Percentiles rank a stretch among this genome's conserved stretches.
Conservation (phyloP, 345 rosid species). For the Mangifera indica region DNA sequence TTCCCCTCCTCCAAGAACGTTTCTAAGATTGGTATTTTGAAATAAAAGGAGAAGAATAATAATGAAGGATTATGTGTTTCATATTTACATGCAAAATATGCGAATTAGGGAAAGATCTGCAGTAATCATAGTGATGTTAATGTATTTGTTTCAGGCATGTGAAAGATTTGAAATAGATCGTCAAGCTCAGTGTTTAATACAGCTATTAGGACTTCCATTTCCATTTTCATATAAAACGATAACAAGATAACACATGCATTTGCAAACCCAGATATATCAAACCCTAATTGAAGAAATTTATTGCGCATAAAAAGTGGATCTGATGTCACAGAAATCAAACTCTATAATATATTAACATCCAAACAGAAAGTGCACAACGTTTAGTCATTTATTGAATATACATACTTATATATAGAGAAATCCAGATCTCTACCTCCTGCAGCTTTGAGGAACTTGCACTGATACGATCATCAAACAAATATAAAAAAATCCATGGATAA, state of each 20-base stretch:
- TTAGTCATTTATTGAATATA: conserved; percentile 11
- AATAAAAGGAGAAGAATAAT: background rate
- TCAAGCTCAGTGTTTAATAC: background rate
- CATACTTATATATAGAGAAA: conserved; percentile 13
- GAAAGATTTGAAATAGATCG: background rate
- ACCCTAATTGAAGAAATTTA: conserved; percentile 20
- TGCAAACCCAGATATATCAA: conserved; percentile 7
- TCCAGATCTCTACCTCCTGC: conserved; percentile 20
- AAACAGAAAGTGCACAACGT: conserved; percentile 18
- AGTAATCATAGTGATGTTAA: background rate
- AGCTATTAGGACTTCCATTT: background rate
- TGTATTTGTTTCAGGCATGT: background rate
- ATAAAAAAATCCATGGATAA: background rate
- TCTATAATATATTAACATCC: conserved; percentile 10
- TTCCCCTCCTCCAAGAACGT: background rate
- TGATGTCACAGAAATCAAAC: conserved; percentile 15
- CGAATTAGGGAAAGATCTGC: background rate
- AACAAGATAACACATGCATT: too few relatives aligned
- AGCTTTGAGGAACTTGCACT: conserved; percentile 15
- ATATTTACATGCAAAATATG: background rate
- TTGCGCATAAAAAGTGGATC: background rate
- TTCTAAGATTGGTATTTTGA: background rate
- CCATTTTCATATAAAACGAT: background rate
- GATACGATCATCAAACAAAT: conserved; percentile 2
- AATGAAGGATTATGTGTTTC: background rate